Base-by-base conservation (phyloP, 2,329 filamentous ascomycete species). In the Fusarium sp. region DNA sequence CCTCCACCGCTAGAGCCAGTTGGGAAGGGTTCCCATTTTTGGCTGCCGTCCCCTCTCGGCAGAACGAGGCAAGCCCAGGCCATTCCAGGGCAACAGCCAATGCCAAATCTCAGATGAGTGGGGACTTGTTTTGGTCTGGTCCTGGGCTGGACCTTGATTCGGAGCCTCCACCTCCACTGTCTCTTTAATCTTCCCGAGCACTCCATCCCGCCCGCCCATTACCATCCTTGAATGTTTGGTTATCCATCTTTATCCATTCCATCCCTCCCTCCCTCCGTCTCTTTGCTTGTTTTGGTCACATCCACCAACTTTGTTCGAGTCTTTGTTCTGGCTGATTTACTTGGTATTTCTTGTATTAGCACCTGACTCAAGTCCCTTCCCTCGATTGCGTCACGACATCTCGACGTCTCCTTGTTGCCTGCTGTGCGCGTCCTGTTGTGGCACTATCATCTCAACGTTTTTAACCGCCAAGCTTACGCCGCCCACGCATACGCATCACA, bases 371-470 rank as follows among this genome's bases (percentile, higher is more conserved):
- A 59, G 32, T 60, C 38, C n/a, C 36, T 50, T 61, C 28, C 20
- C 38, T 44, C 48, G 51, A 51, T 66, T 73, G 58, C 58, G 51
- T 55, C 52, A 52, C 62, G 62, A 48, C 34, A 61, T 42, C 41
- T 20, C 22, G 41, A 42, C 55, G 38, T 50, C 41, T 57, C 42
- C 48, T 68, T 66, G 58, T 50, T 50, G 57, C 47, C 42, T 63
- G 56, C 24, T 30, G 42, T 73, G 71, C 71, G 58, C 62, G 67
- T 74, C 18, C 71, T 74, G 62, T 30, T 38, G 62, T 73, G 48
- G 36, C 66, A 73, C 71, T 55, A 32, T 26, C 61, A 38, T 30
- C 44, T 48, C 54, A 64, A 72, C 57, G n/a, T 67, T 50, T 48
- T 47, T 39, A 38, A 62, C 54, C 45, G 45, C 51, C 38, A 44